These are phyloP conservation scores for Amylocarpus encephaloides DNA, from an alignment of 2,329 filamentous ascomycete species.

Conservation along the genomic window DNA sequence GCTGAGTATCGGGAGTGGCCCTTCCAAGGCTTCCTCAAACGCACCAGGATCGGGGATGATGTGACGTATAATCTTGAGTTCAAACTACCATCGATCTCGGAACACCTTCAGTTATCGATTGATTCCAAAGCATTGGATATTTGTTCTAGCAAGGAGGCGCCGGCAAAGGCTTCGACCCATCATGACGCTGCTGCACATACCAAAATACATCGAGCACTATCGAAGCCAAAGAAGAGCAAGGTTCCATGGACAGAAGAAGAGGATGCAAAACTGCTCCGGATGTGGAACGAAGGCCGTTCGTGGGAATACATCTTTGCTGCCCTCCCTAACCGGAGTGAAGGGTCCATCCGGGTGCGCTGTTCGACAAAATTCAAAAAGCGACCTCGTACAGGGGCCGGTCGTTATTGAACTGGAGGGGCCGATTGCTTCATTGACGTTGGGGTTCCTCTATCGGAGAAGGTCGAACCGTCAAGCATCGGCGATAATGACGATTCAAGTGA, in stretches of 20 bases:
- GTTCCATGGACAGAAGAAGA: constrained; percentile 5
- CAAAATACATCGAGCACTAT: constrained; percentile 14
- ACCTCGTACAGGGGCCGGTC: constrained; percentile 8
- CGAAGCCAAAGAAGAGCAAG: constrained; percentile 14
- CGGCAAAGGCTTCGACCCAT: no score
- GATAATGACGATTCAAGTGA: constrained; percentile 1
- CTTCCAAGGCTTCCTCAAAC: constrained; percentile 19
- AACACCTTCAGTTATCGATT: constrained; percentile 13
- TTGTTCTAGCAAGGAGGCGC: no score
- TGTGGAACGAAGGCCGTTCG: constrained; percentile 16
- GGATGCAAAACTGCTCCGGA: constrained; percentile 12
- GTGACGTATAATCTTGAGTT: constrained; percentile 20
- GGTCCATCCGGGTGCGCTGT: constrained; percentile 19
- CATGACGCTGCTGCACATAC: constrained; percentile 12
- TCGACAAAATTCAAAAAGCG: constrained; percentile 20
- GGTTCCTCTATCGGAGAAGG: constrained; percentile 12
- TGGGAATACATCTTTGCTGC: constrained; percentile 17
- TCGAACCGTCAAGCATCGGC: constrained; percentile 9
- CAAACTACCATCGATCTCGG: constrained; percentile 14
- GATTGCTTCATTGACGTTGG: constrained; percentile 15
- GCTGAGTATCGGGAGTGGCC: constrained; percentile 19
- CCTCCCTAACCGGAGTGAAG: constrained; percentile 15
- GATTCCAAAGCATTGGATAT: constrained; percentile 8
- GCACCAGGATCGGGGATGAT: constrained; percentile 8
- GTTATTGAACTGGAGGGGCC: constrained; percentile 9